Conservation (phyloP, 345 rosid genomes). For the Citrus maxima region DNA sequence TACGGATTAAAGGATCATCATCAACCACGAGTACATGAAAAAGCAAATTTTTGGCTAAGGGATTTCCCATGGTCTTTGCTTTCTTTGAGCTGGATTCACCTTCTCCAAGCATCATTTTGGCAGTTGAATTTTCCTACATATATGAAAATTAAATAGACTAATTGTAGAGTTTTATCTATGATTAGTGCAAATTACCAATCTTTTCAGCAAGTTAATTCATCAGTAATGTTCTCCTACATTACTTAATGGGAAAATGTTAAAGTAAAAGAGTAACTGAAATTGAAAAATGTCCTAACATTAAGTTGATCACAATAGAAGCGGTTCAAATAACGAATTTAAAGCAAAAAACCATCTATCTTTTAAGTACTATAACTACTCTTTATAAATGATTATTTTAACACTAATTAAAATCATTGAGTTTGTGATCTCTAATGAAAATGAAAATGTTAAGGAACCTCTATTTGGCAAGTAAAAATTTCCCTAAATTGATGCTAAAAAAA, state of each 20-base stretch:
- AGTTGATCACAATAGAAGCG: too few relatives aligned
- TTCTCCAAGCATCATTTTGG: background rate
- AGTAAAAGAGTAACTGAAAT: too few relatives aligned
- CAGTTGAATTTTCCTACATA: background rate
- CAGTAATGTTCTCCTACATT: too few relatives aligned
- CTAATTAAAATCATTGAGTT: too few relatives aligned
- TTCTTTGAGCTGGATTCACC: background rate
- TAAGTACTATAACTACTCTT: background rate
- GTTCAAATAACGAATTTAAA: too few relatives aligned
- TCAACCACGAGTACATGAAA: conserved; percentile 37
- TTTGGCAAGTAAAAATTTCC: background rate
- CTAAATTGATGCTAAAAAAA: background rate
- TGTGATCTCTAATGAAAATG: background rate
- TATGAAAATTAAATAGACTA: background rate
- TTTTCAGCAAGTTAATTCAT: too few relatives aligned
- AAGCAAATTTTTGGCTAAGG: background rate
- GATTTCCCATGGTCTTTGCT: background rate
- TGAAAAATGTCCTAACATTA: too few relatives aligned
- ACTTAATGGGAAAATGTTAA: too few relatives aligned
- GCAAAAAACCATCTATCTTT: too few relatives aligned
- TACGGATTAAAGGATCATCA: conserved; percentile 15
- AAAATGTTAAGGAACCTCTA: background rate
- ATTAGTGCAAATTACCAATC: too few relatives aligned
- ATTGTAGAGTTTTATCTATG: background rate
- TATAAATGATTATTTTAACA: background rate